Percentiles rank a stretch among this genome's conserved stretches.
Conservation (phyloP, 108 stramenopile genomes). For the Skeletonema grethae region DNA sequence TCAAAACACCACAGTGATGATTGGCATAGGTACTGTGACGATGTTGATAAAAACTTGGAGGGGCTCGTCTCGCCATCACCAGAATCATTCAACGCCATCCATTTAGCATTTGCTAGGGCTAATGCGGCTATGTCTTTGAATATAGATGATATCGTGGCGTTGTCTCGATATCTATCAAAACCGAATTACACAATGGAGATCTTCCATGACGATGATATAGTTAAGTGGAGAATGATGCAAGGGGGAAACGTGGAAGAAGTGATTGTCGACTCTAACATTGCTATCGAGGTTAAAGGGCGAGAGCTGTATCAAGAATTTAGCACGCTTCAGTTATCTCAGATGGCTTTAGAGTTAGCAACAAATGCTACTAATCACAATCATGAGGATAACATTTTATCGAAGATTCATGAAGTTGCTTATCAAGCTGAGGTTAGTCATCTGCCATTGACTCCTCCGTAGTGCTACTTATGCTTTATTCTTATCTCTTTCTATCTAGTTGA, state of each 20-base stretch:
- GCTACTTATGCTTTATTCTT: neutral
- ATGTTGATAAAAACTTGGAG: constrained; percentile 28
- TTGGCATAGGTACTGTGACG: constrained; percentile 28
- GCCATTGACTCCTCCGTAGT: neutral
- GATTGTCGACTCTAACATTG: neutral
- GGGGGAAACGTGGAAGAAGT: neutral
- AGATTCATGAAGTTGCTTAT: constrained; percentile 30
- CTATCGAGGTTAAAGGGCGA: neutral
- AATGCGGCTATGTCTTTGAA: neutral
- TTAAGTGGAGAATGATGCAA: constrained; percentile 27
- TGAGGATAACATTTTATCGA: neutral
- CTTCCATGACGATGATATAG: constrained; percentile 10
- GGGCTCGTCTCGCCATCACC: constrained; percentile 41
- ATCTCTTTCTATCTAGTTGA: constrained; percentile 14
- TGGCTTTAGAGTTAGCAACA: constrained; percentile 35
- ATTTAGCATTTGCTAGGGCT: constrained; percentile 18
- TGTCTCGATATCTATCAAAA: constrained; percentile 31
- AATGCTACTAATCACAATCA: constrained; percentile 7
- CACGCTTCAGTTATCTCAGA: constrained; percentile 27
- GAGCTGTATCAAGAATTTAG: constrained; percentile 29
- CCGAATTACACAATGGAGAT: constrained; percentile 26
- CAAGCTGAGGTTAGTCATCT: constrained; percentile 42
- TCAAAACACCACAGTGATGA: constrained; percentile 3
- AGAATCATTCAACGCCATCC: constrained; percentile 37
- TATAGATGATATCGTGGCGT: constrained; percentile 14